Percentiles rank a stretch among this genome's conserved stretches.
Conservation (phyloP, 78 protist genomes). For the Dictyostelium brefeldianum region DNA sequence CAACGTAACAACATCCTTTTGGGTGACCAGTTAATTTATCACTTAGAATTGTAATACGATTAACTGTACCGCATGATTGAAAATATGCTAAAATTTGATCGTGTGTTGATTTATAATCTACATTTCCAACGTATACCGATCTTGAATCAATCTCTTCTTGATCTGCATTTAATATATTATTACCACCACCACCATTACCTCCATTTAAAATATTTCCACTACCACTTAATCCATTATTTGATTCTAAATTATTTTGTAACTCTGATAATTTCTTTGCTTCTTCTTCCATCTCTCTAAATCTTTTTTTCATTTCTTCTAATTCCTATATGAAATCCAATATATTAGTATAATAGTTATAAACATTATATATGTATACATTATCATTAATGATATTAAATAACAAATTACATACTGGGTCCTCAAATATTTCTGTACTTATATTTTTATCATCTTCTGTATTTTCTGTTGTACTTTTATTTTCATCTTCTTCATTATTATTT, state of each 20-base stretch:
- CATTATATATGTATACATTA: not conserved
- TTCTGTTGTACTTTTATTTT: no score
- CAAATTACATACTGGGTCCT: not conserved
- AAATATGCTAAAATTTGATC: slow-evolving; percentile 92
- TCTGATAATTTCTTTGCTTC: slow-evolving; percentile 64
- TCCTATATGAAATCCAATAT: not conserved
- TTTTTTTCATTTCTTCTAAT: slow-evolving; percentile 74
- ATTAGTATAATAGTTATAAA: no score
- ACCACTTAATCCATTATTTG: not conserved
- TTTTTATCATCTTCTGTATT: no score
- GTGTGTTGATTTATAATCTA: slow-evolving; percentile 89
- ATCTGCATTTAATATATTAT: not conserved
- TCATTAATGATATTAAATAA: not conserved
- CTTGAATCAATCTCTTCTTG: slow-evolving; percentile 88
- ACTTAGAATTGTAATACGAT: slow-evolving; percentile 88
- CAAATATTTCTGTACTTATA: not conserved
- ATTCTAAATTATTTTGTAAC: slow-evolving; percentile 43
- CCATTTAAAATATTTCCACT: not conserved
- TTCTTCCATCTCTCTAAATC: slow-evolving; percentile 73
- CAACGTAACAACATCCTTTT: slow-evolving; percentile 92
- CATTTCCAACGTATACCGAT: slow-evolving; percentile 92
- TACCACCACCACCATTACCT: not conserved
- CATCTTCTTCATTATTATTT: no score
- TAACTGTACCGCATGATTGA: slow-evolving; percentile 89
- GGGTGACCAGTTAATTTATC: slow-evolving; percentile 91